Evolutionary conservation across 345 rosid genomes (phyloP), one percentile per base, ranked within the genome.

Genomic region (Citrus australasica): DNA sequence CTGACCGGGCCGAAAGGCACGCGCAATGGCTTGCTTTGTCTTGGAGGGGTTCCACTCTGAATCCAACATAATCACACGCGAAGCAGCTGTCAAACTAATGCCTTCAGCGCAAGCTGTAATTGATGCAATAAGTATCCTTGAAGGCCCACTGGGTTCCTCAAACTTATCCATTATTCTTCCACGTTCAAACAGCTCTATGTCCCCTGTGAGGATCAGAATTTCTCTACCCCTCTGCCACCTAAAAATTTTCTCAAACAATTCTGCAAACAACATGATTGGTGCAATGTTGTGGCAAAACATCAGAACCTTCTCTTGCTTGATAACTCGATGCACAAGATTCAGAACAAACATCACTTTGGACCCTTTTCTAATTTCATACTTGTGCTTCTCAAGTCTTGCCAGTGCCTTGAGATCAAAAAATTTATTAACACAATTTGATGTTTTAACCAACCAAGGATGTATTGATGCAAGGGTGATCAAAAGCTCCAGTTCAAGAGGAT

Each of bases 51-150:
- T 96, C 99, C 98, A 94, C 71, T 92, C 97, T 0, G 95, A 90
- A 63, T 91, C 97, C 75, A 92, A 67, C 69, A 94, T 74, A 63
- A 96, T 92, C 11, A 96, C 97, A 55, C 95, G 88, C 0, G 99
- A 95, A 74, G 99, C 98, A 25, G 98, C 98, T n/a, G 98, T 96
- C 83, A 96, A 83, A 64, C 99, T 94, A 73, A 96, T 90, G 19
- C 97, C 98, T 84, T 96, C 97, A 3, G 99, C 98, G 33, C 99
- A 96, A 2, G 99, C 97, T 24, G 97, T 92, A 63, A 96, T 96
- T 0, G 99, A 96, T 21, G 97, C 98, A 7, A 93, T 84, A 37
- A 95, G 81, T 58, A 95, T 82, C 67, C 88, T 90, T 9, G 97
- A 89, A 13, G 87, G 84, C 1, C 90, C 84, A 58, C 88, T 82